Conservation (phyloP, 2,329 filamentous ascomycete species). For the Bipolaris zeicola region DNA sequence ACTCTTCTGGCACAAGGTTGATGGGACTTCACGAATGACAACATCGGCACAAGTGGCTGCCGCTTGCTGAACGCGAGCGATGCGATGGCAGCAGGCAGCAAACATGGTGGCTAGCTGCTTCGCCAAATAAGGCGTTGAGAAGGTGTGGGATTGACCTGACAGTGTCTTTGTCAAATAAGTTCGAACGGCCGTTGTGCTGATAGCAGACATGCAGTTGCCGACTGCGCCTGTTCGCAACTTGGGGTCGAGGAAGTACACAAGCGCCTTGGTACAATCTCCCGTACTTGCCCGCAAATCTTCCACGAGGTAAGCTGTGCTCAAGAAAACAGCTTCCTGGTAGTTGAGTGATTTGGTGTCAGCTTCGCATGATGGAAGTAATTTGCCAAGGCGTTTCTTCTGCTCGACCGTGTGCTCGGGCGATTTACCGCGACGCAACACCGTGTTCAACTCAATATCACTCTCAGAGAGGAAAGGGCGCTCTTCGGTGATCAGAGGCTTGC, state of each 20-base stretch:
- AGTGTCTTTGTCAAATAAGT: conserved; percentile 80
- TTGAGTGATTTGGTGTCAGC: conserved; percentile 79
- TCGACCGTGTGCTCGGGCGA: conserved; percentile 75
- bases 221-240: conserved; percentile 70
- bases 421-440: conserved; percentile 84
- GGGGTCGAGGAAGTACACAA: conserved; percentile 94
- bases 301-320: conserved; percentile 87
- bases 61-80: conserved; percentile 86
- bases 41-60: conserved; percentile 82
- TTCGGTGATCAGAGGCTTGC: conserved; percentile 83
- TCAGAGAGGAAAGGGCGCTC: conserved; percentile 88
- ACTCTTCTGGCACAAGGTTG: conserved; percentile 84
- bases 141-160: conserved; percentile 71
- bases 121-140: conserved; percentile 91
- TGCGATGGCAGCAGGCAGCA: conserved; percentile 88
- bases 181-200: conserved; percentile 72
- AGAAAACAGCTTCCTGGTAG: conserved; percentile 89
- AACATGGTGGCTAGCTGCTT: conserved; percentile 85
- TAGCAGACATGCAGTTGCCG: conserved; percentile 66
- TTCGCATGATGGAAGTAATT: conserved; percentile 76
- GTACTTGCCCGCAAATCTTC: conserved; percentile 85
- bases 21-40: conserved; percentile 83
- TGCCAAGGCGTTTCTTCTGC: conserved; percentile 78
- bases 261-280: conserved; percentile 86
- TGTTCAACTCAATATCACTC: conserved; percentile 96